Conservation (phyloP, 2,329 filamentous ascomycete genomes). For the Pezicula neosporulosa region DNA sequence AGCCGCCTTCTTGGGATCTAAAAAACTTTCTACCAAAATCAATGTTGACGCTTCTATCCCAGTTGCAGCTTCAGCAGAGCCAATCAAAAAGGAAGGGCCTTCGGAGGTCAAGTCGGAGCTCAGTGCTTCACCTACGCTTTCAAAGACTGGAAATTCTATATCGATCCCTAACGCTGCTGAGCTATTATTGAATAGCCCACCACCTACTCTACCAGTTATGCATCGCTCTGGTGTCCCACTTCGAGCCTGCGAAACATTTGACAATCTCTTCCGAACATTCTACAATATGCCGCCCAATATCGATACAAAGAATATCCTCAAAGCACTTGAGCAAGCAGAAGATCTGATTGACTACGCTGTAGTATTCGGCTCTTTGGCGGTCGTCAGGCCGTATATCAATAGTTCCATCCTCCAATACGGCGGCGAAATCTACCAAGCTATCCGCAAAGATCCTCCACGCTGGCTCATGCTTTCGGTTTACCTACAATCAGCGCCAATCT, state of each 20-base stretch:
- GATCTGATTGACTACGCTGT: conserved; percentile 7
- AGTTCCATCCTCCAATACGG: conserved; percentile 10
- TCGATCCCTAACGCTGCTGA: neutral
- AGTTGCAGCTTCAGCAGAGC: too few species aligned
- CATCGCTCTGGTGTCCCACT: neutral
- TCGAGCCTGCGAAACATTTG: conserved; percentile 7
- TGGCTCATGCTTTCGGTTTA: conserved; percentile 15
- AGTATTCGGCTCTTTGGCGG: conserved; percentile 1
- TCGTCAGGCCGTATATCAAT: conserved; percentile 9
- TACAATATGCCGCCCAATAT: conserved; percentile 10
- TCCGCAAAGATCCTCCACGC: conserved; percentile 13
- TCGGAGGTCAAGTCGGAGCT: too few species aligned
- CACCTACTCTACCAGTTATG: neutral
- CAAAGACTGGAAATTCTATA: neutral
- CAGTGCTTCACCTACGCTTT: too few species aligned
- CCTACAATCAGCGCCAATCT: conserved; percentile 15
- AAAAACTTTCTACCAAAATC: too few species aligned
- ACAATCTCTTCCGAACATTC: conserved; percentile 15
- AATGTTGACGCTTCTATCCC: too few species aligned
- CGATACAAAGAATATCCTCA: conserved; percentile 5
- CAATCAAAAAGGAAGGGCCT: too few species aligned
- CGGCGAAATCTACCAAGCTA: conserved; percentile 11
- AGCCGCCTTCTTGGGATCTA: too few species aligned
- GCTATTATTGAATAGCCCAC: neutral
- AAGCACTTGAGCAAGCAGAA: conserved; percentile 12